Percentiles rank a stretch among this genome's conserved stretches.
phyloP scores from a whole-genome alignment of 345 rosid genomes.

The Cardamine resedifolia region DNA sequence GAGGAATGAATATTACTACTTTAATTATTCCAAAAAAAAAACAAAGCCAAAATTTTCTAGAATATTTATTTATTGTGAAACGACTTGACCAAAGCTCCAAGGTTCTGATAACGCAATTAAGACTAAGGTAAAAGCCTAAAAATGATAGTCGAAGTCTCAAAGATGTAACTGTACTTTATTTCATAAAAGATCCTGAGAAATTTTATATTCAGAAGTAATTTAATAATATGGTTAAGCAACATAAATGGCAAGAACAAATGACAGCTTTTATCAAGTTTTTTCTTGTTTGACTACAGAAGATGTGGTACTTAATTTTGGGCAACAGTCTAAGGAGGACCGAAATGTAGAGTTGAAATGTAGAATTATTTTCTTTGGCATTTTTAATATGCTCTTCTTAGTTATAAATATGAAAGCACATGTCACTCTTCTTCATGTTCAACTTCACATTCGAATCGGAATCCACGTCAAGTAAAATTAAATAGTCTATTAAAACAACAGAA shows the following conservation, averaged over 20 bases:
- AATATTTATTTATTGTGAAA: not conserved
- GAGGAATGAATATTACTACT: not conserved
- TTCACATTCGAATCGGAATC: not conserved
- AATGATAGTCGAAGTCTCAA: not conserved
- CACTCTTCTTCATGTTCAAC: not conserved
- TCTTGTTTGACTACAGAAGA: not conserved
- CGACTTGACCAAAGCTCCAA: not conserved
- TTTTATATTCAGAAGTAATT: not conserved
- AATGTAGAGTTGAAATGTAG: not conserved
- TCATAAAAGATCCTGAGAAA: not conserved
- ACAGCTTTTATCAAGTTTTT: not conserved
- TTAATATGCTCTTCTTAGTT: too few species aligned
- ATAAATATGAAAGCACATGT: not conserved
- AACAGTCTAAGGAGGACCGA: not conserved
- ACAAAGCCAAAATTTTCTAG: not conserved
- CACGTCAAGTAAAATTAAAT: not conserved
- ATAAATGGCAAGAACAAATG: not conserved
- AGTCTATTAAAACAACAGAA: too few species aligned
- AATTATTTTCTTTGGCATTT: not conserved
- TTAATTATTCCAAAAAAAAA: not conserved
- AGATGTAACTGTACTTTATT: not conserved
- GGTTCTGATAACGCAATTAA: not conserved
- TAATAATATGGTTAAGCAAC: not conserved
- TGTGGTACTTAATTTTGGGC: not conserved
- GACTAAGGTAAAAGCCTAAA: not conserved